Evolutionary conservation across 768 basidiomycete species (phyloP), one percentile per base, ranked within the genome.

Genomic region (Fomitopsis pulvina): DNA sequence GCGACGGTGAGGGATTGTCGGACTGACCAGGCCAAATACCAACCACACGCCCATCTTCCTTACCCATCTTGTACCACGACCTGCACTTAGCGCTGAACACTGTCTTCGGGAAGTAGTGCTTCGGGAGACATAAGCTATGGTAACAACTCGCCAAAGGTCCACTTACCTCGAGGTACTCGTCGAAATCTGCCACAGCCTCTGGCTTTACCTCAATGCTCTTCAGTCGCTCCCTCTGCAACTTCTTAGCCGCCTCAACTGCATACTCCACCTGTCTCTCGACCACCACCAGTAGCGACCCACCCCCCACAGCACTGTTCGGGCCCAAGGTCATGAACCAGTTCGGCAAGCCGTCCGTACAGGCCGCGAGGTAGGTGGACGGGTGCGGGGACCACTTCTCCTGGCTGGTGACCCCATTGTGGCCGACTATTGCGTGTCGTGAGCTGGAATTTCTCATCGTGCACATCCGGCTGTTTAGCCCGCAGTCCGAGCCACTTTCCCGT

Each of bases 21-120:
- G 32, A 6, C 67, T 22, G 57, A 78, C 79, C 79, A 16, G 82
- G 81, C 79, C 79, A 85, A 6, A 85, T 66, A 0, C 70, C 79
- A 21, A 74, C 72, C 7, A 83, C 66, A 1, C 77, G 72, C 1
- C 82, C 81, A 61, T 79, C 77, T 53, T 75, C 75, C 53, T 75
- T 76, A 4, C 80, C 80, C 37, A 65, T 68, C 58, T 83, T 83
- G 58, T 83, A 84, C 81, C 83, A 85, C 27, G 79, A 79, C 12
- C 73, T 66, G 55, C 81, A 83, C 53, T 76, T 76, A 42, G 74
- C 70, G 30, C 74, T 71, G 59, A 76, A 83, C 2, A 83, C 79
- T 3, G 79, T 81, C 77, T 56, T 70, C 2, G 70, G 72, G 63
- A 77, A 78, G 51, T 76, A 76, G 48, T 63, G 66, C 75, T 78